Evolutionary conservation across 2,329 filamentous ascomycete genomes (phyloP).

Genomic region (Hypoxylon sp.): DNA sequence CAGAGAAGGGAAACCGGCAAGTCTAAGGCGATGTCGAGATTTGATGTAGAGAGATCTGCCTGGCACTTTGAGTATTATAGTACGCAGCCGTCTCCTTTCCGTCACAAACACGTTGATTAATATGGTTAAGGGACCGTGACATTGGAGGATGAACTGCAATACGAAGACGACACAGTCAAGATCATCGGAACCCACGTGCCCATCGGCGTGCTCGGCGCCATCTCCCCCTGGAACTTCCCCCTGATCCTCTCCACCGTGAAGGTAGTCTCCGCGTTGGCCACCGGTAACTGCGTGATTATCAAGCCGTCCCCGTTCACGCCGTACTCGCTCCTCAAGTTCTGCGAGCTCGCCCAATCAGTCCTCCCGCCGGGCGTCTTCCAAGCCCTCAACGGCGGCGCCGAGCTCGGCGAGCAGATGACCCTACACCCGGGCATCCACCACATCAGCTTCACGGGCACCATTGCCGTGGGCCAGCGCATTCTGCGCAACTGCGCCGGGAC

Average conservation of each 20-base stretch:
- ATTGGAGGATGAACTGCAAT: conserved; percentile 63
- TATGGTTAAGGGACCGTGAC: conserved; percentile 52
- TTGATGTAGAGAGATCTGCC: conserved; percentile 58
- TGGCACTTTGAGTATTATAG: conserved; percentile 58
- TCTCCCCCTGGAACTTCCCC: conserved; percentile 74
- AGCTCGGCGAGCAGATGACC: conserved; percentile 68
- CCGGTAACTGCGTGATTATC: conserved; percentile 69
- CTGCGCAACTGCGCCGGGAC: conserved; percentile 65
- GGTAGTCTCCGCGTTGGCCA: conserved; percentile 64
- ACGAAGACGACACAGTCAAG: conserved; percentile 61
- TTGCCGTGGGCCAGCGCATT: conserved; percentile 64
- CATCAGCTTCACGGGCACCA: conserved; percentile 72
- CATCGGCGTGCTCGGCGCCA: conserved; percentile 67
- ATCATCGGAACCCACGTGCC: conserved; percentile 62
- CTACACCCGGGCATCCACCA: conserved; percentile 69
- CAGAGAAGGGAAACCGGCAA: conserved; percentile 68
- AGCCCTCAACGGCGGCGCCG: conserved; percentile 67
- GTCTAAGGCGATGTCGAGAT: conserved; percentile 58
- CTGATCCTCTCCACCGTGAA: conserved; percentile 65
- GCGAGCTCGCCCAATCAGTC: conserved; percentile 63
- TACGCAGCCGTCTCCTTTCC: conserved; percentile 37
- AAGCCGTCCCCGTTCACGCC: conserved; percentile 72
- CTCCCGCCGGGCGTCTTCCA: conserved; percentile 71
- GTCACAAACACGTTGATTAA: not conserved
- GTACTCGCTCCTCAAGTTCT: conserved; percentile 66